Evolutionary conservation across 2,329 filamentous ascomycete species (phyloP), one percentile per base, ranked within the genome.

Genomic region (Metarhizium anisopliae): DNA sequence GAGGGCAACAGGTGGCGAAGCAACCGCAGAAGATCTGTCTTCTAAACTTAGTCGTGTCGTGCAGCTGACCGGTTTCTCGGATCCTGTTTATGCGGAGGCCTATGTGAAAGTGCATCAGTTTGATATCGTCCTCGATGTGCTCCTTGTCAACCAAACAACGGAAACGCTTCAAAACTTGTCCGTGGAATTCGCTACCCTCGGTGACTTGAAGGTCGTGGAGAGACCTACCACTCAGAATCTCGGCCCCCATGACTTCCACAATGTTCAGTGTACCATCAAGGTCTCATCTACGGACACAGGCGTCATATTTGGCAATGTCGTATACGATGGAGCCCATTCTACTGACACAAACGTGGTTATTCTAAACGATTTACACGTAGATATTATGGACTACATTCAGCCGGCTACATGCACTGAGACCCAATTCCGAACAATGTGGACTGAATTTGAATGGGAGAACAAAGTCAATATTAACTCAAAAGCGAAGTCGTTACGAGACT

Each of bases 391-490:
- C 74, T 99, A 99, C 76, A 99, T 99, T 66, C 93, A 97, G 70
- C 94, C 94, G 1, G 93, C 93, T 6, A 86, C 91, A 16, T 99
- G 94, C 79, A 94, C 90, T 4, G 94, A 99, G 78, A 96, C 93
- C 11, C 91, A 97, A 67, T 99, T 99, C 85, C 85, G 94, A 58
- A 95, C 90, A n/a, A 99, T 99, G 94, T 99, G 94, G 94, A 99
- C 94, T 42, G 94, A 99, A 70, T 99, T 99, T 63, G 94, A 99
- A 71, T 99, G 94, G 94, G 94, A 99, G 79, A 99, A 99, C 77
- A 99, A 99, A 82, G 93, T 99, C 72, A 99, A 99, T 76, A 97
- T 99, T 76, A 96, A 96, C 75, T 95, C 90, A 61, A 97, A 96
- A 79, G 90, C 90, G 62, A 95, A 93, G 77, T 87, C 84, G 32